phyloP scores from a whole-genome alignment of 225 moss, liverwort and hornwort genomes.

The Ulota crispa region DNA sequence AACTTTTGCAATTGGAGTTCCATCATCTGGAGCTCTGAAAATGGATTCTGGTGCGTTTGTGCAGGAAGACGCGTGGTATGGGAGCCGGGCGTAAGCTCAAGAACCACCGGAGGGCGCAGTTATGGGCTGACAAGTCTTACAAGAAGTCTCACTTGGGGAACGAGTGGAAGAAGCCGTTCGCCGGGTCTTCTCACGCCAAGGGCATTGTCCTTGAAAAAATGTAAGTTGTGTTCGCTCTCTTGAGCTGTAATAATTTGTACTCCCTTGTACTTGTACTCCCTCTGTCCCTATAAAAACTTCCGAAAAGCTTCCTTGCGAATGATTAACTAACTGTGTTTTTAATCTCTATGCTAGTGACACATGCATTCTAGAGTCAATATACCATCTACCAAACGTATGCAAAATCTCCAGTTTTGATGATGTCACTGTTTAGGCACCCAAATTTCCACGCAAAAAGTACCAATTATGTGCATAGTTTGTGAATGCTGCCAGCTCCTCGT shows the following conservation, averaged over 20 bases:
- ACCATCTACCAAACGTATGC: too few species aligned
- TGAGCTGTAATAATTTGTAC: not conserved
- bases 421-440: too few species aligned
- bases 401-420: too few species aligned
- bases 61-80: constrained; percentile 85
- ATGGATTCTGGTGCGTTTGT: constrained; percentile 2
- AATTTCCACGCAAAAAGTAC: too few species aligned
- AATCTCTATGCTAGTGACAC: too few species aligned
- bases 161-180: constrained; percentile 95
- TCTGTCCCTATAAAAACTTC: too few species aligned
- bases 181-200: constrained; percentile 90
- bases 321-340: too few species aligned
- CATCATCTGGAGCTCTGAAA: not conserved
- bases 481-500: too few species aligned
- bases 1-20: not conserved
- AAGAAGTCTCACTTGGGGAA: constrained; percentile 91
- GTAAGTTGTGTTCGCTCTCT: constrained; percentile 25
- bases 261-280: not conserved
- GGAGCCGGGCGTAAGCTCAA: constrained; percentile 96
- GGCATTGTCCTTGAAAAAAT: constrained; percentile 93
- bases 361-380: too few species aligned
- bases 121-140: constrained; percentile 95
- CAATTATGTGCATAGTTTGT: too few species aligned
- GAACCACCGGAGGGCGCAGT: constrained; percentile 77
- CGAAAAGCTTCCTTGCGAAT: too few species aligned